Percentiles rank a stretch among this genome's conserved stretches.
Evolutionary conservation across 805 yeast species (phyloP).

Genomic region (Huiozyma sinensis): DNA sequence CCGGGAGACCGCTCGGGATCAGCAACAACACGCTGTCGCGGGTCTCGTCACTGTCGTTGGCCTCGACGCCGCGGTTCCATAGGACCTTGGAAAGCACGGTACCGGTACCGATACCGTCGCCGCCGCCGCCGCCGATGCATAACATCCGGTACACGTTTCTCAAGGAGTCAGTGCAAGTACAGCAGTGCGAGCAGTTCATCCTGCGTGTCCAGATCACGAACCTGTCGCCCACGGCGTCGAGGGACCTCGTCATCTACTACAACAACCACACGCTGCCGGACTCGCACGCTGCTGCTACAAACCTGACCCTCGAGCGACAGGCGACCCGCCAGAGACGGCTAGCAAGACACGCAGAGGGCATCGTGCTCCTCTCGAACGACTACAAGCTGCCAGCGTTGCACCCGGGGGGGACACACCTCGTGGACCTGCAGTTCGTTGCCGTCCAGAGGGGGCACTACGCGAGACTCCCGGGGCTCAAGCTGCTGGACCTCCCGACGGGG

Average conservation of each 20-base stretch:
- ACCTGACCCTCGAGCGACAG: conserved; percentile 15
- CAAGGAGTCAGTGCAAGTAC: conserved; percentile 11
- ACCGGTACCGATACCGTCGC: neutral
- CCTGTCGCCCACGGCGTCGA: conserved; percentile 15
- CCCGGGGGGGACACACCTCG: conserved; percentile 21
- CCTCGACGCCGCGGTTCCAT: conserved; percentile 1
- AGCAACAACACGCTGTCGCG: conserved; percentile 3
- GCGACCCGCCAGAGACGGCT: conserved; percentile 16
- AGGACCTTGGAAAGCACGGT: neutral
- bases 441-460: conserved; percentile 24
- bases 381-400: conserved; percentile 22
- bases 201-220: conserved; percentile 22
- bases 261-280: conserved; percentile 7
- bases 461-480: conserved; percentile 22
- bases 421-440: conserved; percentile 22
- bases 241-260: conserved; percentile 21
- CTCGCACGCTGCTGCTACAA: conserved; percentile 1
- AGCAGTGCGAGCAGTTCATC: conserved; percentile 18
- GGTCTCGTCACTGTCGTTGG: conserved; percentile 1
- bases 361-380: conserved; percentile 26
- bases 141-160: conserved; percentile 19
- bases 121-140: neutral
- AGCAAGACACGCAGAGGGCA: conserved; percentile 19
- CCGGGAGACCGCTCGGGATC: neutral
- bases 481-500: conserved; percentile 22